Evolutionary conservation across 169 alveolate species (phyloP), one percentile per base, ranked within the genome.

Genomic region (Eimeria nieschulzi): DNA sequence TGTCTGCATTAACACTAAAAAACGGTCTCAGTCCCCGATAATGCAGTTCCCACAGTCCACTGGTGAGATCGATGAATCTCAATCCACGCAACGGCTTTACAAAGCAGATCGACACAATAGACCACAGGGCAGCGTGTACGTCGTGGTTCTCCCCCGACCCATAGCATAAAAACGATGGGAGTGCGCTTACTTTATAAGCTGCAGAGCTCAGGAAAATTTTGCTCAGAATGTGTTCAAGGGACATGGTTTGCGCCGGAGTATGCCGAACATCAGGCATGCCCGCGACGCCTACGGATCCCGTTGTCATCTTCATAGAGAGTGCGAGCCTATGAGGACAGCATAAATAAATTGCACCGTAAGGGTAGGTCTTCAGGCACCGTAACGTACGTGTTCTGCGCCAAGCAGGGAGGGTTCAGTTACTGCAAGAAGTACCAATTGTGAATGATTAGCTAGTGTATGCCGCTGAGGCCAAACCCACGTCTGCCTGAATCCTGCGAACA

Each of bases 121-220:
- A 33, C 46, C 46, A 33, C 46, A 33, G 3, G 46, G 46, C 46
- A 33, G 46, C 46, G 46, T 33, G 46, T 33, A 33, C 46, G 46
- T 33, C 46, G 46, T 33, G 46, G 46, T 3, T 33, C 0, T 33
- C 46, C 46, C 46, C 46, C 46, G 3, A 33, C 46, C 46, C 46
- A 33, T 33, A 33, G 46, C 46, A 33, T 33, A 3, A 33, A 3
- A 33, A 33, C 46, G 3, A 33, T 3, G 46, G 46, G 46, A 0
- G 46, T 23, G 64, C n/a, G 64, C 78, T 25, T 63, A 61, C 90
- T 51, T 82, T 82, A 23, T 55, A 61, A 0, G 78, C 90, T 39
- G 90, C n/a, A 68, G 79, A 33, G 51, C 90, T 82, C 51, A 82
- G 71, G 78, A 82, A 82, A 71, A 82, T 15, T 12, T 61, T 54